These are phyloP conservation scores for Dictyostelium intermedium DNA, from an alignment of 78 protist species.

Conservation along the genomic window DNA sequence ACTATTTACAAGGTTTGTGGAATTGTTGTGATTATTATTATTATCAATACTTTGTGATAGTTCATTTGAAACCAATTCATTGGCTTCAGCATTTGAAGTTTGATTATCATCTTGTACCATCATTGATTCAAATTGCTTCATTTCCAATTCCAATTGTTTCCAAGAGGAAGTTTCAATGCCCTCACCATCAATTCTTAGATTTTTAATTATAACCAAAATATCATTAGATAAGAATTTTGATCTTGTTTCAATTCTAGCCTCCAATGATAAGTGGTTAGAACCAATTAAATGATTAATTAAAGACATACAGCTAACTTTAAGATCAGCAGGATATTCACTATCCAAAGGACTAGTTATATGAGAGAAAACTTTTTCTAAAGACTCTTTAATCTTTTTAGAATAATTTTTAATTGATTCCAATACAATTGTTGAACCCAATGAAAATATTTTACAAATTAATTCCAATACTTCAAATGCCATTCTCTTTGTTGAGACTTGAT, in stretches of 20 bases:
- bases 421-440: constrained; percentile 23
- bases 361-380: neutral
- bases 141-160: constrained; percentile 51
- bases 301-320: constrained; percentile 67
- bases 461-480: constrained; percentile 61
- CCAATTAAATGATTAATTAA: constrained; percentile 62
- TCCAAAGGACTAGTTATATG: constrained; percentile 14
- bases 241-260: neutral
- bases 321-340: constrained; percentile 50
- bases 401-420: constrained; percentile 16
- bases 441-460: constrained; percentile 23
- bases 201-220: neutral
- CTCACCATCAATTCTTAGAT: constrained; percentile 73
- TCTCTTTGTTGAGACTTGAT: constrained; percentile 26
- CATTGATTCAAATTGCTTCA: constrained; percentile 28
- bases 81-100: neutral
- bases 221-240: constrained; percentile 7
- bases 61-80: neutral
- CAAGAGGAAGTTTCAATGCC: constrained; percentile 66
- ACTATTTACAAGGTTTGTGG: neutral
- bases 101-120: constrained; percentile 60
- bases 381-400: neutral
- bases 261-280: neutral
- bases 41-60: neutral
- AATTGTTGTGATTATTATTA: neutral